Evolutionary conservation across 331 rosid species (phyloP).

Genomic region (Pyrus hybrid): DNA sequence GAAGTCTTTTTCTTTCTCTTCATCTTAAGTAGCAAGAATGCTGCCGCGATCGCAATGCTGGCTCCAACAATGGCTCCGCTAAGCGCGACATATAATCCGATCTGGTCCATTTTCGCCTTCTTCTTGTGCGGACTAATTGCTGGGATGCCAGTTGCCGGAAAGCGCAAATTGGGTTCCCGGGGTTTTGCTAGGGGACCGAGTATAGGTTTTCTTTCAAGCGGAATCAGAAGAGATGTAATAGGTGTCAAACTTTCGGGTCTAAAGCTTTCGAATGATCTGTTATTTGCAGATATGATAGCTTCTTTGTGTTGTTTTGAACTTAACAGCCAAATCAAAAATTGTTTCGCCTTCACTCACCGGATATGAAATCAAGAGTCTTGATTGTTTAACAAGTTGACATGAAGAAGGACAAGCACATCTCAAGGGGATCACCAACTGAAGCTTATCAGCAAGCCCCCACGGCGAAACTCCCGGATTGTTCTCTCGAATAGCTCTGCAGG

Average conservation of each 20-base stretch:
- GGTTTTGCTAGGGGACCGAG: conserved; percentile 39
- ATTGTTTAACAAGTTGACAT: neutral
- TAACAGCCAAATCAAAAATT: conserved; percentile 52
- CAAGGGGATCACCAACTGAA: conserved; percentile 24
- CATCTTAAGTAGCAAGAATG: conserved; percentile 36
- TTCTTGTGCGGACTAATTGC: conserved; percentile 35
- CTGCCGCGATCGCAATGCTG: conserved; percentile 38
- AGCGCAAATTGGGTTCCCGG: conserved; percentile 30
- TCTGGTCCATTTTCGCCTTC: conserved; percentile 42
- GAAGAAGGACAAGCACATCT: conserved; percentile 41
- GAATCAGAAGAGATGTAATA: conserved; percentile 58
- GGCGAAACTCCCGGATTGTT: conserved; percentile 54
- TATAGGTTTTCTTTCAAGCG: conserved; percentile 39
- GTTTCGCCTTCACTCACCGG: conserved; percentile 67
- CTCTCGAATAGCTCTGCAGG: conserved; percentile 53
- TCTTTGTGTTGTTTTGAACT: conserved; percentile 51
- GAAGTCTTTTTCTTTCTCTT: conserved; percentile 41
- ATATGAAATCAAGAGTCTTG: conserved; percentile 56
- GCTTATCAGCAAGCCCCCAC: conserved; percentile 33
- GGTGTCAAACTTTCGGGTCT: conserved; percentile 31
- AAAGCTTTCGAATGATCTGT: conserved; percentile 20
- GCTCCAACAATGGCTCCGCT: conserved; percentile 39
- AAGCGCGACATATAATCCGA: conserved; percentile 37
- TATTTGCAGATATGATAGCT: conserved; percentile 49
- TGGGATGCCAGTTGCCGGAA: conserved; percentile 32